Conservation (phyloP, 495 filamentous ascomycete species). For the Immersiella caudata region DNA sequence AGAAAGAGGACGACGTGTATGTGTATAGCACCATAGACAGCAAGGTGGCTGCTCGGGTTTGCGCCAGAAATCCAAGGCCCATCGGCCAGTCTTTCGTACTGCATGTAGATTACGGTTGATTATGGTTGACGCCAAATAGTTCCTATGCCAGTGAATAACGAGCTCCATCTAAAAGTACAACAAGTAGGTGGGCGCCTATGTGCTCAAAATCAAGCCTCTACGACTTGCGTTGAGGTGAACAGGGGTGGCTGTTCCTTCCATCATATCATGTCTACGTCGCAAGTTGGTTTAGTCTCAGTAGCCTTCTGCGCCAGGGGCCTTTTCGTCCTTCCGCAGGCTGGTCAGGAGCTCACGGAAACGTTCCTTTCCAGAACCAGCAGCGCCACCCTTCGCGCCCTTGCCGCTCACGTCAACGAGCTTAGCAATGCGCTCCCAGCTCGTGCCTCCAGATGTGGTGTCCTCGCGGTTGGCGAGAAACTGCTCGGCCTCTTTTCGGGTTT, state of each 20-base stretch:
- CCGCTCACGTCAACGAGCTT: slow-evolving; percentile 96
- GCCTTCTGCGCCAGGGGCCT: slow-evolving; percentile 81
- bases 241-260: slow-evolving; percentile 7
- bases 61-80: neutral
- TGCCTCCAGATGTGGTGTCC: slow-evolving; percentile 89
- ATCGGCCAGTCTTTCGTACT: neutral
- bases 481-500: slow-evolving; percentile 89
- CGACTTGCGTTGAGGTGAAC: neutral
- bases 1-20: slow-evolving; percentile 24
- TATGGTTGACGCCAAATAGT: slow-evolving; percentile 11
- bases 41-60: slow-evolving; percentile 1
- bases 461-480: slow-evolving; percentile 87
- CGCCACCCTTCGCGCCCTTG: slow-evolving; percentile 84
- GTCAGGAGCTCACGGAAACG: slow-evolving; percentile 90
- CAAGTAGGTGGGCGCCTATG: neutral
- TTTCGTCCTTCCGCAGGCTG: slow-evolving; percentile 89
- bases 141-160: slow-evolving; percentile 10
- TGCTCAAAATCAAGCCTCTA: neutral
- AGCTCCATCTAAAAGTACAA: slow-evolving; percentile 22
- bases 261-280: slow-evolving; percentile 17
- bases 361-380: slow-evolving; percentile 86
- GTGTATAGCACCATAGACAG: slow-evolving; percentile 27
- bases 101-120: slow-evolving; percentile 2
- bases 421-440: slow-evolving; percentile 97
- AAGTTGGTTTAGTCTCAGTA: slow-evolving; percentile 30